Conservation (phyloP, 495 filamentous ascomycete genomes). For the Neurospora cerealis region DNA sequence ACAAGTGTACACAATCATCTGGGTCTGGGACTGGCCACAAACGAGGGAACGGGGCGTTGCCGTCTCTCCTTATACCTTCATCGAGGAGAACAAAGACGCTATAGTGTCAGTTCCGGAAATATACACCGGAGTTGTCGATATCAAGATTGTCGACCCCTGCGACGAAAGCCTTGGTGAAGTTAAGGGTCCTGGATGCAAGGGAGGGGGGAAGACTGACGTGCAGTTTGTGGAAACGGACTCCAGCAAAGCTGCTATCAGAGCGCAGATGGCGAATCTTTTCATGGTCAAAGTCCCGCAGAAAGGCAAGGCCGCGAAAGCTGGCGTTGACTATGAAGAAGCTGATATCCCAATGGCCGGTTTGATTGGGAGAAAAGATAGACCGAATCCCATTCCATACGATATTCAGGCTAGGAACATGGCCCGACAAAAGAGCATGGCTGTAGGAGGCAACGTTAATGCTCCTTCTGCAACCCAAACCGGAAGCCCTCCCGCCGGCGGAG, state of each 20-base stretch:
- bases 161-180: slow-evolving; percentile 19
- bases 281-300: slow-evolving; percentile 24
- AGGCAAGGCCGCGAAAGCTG: slow-evolving; percentile 10
- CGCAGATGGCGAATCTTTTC: slow-evolving; percentile 28
- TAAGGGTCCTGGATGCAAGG: slow-evolving; percentile 18
- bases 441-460: background rate
- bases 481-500: background rate
- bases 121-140: slow-evolving; percentile 78
- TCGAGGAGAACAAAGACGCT: slow-evolving; percentile 28
- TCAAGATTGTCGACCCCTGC: slow-evolving; percentile 42
- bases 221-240: slow-evolving; percentile 19
- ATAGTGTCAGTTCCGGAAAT: slow-evolving; percentile 45
- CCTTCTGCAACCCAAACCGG: background rate
- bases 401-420: background rate
- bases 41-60: slow-evolving; percentile 21
- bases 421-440: background rate
- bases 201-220: slow-evolving; percentile 8
- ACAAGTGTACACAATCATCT: slow-evolving; percentile 68
- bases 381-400: background rate
- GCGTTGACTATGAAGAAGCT: background rate
- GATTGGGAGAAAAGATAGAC: slow-evolving; percentile 4
- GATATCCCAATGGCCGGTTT: slow-evolving; percentile 16
- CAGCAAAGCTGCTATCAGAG: slow-evolving; percentile 19
- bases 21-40: slow-evolving; percentile 85
- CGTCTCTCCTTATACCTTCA: slow-evolving; percentile 16